Evolutionary conservation across 2,329 filamentous ascomycete species (phyloP), one percentile per base, ranked within the genome.

Genomic region (Neoascochyta sp.): DNA sequence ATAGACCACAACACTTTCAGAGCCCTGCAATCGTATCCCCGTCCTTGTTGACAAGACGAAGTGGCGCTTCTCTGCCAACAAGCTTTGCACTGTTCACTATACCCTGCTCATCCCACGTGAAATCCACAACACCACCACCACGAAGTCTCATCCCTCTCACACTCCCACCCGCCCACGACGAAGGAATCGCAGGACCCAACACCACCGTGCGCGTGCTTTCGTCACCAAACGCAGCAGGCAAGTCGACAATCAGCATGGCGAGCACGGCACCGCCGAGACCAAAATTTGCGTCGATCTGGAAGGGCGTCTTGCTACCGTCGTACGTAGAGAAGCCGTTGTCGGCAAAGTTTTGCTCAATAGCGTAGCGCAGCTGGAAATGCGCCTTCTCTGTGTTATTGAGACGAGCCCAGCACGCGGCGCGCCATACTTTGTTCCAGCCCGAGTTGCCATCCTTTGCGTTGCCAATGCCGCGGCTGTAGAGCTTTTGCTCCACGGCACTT

Each of bases 281-380:
- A 38, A 74, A 77, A 45, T 78, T 78, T 5, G 74, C 75, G 47
- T 78, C 75, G 34, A 78, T 76, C 57, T 78, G 75, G 41, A 78
- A 78, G 1, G 75, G 72, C 25, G 56, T 52, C 5, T 63, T 52
- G 7, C 56, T 48, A 0, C 62, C 71, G 7, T 42, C 54, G 44
- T 77, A 78, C 66, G 76, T 73, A 22, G 64, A 69, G 16, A 77
- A 53, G 2, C 67, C 66, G 41, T 76, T 78, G 0, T 33, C 54
- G 0, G 63, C 73, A 14, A 75, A 69, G 41, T 77, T 77, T 20
- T 63, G 52, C 13, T 65, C 55, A 10, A 76, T 66, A 1, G 72
- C 66, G 21, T 70, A 70, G 4, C 65, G 60, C 10, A 76, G 54
- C 33, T 74, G 64, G 11, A 62, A 63, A 39, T 77, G 66, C 0